Conservation (phyloP, 306 rosid genomes). For the Luffa acutangula region DNA sequence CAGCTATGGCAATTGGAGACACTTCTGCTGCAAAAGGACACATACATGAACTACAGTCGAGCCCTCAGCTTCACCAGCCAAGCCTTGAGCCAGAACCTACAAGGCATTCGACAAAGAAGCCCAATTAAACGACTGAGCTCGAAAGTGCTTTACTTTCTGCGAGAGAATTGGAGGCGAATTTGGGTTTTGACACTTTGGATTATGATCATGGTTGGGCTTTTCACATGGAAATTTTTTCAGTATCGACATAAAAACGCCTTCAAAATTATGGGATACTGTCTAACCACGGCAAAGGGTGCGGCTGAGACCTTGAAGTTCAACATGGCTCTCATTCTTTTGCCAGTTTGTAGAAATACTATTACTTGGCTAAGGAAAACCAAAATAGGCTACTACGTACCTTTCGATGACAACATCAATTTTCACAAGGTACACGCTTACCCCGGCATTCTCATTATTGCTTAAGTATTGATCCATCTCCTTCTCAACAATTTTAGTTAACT, state of each 20-base stretch:
- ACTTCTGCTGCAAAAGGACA: conserved; percentile 86
- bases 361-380: conserved; percentile 89
- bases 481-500: neutral
- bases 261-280: conserved; percentile 77
- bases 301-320: conserved; percentile 90
- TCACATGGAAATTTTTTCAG: conserved; percentile 73
- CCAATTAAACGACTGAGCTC: conserved; percentile 57
- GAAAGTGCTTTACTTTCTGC: conserved; percentile 51
- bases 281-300: conserved; percentile 79
- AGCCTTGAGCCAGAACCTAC: conserved; percentile 93
- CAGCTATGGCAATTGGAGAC: conserved; percentile 99
- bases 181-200: conserved; percentile 80
- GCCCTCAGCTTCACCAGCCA: conserved; percentile 96
- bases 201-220: conserved; percentile 63
- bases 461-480: neutral
- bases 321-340: conserved; percentile 89
- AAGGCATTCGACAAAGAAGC: conserved; percentile 59
- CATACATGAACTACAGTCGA: conserved; percentile 91
- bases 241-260: conserved; percentile 55
- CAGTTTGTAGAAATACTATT: conserved; percentile 88
- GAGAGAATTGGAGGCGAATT: conserved; percentile 82
- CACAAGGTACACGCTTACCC: conserved; percentile 59
- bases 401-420: conserved; percentile 96
- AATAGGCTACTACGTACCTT: conserved; percentile 54
- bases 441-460: neutral